Conservation (phyloP, 176 grass and related monocot genomes). For the Aegilops speltoides region DNA sequence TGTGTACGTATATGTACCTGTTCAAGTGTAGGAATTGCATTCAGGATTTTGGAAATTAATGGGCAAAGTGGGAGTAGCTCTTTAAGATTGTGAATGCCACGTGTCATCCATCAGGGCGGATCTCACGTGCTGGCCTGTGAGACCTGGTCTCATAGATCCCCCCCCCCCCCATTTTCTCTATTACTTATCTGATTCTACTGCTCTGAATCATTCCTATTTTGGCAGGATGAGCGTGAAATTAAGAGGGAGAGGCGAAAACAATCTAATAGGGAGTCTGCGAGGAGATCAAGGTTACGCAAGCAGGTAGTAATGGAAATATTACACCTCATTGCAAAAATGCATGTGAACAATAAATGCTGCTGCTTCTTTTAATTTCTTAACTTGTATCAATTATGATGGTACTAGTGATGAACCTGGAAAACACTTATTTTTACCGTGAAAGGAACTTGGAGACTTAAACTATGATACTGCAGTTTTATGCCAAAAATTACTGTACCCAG, state of each 20-base stretch:
- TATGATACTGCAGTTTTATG: not conserved
- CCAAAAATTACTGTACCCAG: not conserved
- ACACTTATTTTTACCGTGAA: not conserved
- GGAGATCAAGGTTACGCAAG: slow-evolving; percentile 91
- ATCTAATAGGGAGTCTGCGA: slow-evolving; percentile 92
- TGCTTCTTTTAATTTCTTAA: not conserved
- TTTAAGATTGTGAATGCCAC: no score
- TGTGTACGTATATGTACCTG: no score
- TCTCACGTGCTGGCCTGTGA: no score
- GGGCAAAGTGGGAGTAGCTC: no score
- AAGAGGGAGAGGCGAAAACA: slow-evolving; percentile 94
- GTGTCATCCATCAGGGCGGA: no score
- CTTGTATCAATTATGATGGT: not conserved
- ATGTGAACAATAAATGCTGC: not conserved
- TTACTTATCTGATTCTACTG: not conserved
- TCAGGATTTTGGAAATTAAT: no score
- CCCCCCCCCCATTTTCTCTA: no score
- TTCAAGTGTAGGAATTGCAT: no score
- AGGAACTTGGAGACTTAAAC: not conserved
- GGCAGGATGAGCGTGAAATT: slow-evolving; percentile 78
- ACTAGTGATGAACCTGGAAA: slow-evolving; percentile 6
- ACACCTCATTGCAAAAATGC: slow-evolving; percentile 10
- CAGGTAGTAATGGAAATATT: slow-evolving; percentile 54
- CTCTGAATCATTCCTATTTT: slow-evolving; percentile 28
- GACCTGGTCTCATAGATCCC: no score